Conservation (phyloP, 2,329 filamentous ascomycete genomes). For the Penicillium paneum region DNA sequence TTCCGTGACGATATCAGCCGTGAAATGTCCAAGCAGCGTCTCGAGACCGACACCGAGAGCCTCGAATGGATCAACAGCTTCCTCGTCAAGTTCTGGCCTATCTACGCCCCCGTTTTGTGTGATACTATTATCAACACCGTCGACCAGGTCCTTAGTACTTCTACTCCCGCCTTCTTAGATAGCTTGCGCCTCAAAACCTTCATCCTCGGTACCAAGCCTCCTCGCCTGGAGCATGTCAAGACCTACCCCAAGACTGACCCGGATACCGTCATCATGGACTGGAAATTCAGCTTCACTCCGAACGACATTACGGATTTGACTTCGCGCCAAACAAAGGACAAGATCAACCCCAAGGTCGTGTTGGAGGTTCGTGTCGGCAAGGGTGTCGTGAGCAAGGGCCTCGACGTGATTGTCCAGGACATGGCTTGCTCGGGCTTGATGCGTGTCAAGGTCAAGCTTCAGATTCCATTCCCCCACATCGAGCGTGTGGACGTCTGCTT, state of each 20-base stretch:
- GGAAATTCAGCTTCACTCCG: conserved; percentile 99
- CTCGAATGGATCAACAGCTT: conserved; percentile 99
- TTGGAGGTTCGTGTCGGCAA: conserved; percentile 94
- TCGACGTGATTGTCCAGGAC: conserved; percentile 96
- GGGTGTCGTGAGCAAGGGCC: conserved; percentile 91
- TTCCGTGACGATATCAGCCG: conserved; percentile 91
- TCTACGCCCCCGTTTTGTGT: conserved; percentile 90
- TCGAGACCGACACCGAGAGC: conserved; percentile 88
- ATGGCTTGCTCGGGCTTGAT: conserved; percentile 95
- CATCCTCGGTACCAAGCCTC: conserved; percentile 89
- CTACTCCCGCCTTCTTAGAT: conserved; percentile 88
- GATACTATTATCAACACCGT: conserved; percentile 90
- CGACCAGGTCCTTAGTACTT: conserved; percentile 89
- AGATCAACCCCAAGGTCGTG: conserved; percentile 94
- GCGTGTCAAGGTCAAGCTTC: conserved; percentile 96
- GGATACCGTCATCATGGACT: conserved; percentile 97
- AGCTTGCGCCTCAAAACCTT: conserved; percentile 92
- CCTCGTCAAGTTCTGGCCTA: conserved; percentile 98
- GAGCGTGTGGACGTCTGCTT: conserved; percentile 95
- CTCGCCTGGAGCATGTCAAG: conserved; percentile 95
- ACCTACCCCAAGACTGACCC: conserved; percentile 95
- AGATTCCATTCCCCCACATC: conserved; percentile 91
- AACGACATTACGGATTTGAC: conserved; percentile 94
- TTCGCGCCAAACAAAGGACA: conserved; percentile 82
- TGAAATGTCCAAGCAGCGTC: conserved; percentile 78